Conservation (phyloP, 1,284 basidiomycete species). For the Moesziomyces parantarcticus region DNA sequence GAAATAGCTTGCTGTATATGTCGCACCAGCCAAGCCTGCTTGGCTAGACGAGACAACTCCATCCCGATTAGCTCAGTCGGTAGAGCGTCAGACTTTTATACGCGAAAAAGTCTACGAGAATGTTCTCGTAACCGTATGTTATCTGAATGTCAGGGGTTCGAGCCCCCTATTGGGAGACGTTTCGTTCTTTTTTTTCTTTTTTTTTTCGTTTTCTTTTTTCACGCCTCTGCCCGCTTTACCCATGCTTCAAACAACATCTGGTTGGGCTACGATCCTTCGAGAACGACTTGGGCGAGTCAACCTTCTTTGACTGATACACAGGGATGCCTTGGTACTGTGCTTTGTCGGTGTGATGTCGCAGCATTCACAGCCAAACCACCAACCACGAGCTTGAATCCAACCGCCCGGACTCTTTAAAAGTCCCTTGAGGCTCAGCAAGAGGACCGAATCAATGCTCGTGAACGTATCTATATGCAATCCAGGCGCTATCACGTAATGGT, state of each 20-base stretch:
- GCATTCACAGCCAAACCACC: too few relatives aligned
- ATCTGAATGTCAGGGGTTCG: constrained; percentile 67
- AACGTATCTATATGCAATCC: neutral
- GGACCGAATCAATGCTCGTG: too few relatives aligned
- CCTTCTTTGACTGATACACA: too few relatives aligned
- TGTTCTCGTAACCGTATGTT: constrained; percentile 44
- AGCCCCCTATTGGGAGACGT: constrained; percentile 65
- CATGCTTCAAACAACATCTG: too few relatives aligned
- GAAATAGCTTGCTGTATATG: constrained; percentile 9
- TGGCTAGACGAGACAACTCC: constrained; percentile 23
- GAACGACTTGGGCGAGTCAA: too few relatives aligned
- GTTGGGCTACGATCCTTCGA: too few relatives aligned
- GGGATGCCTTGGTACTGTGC: too few relatives aligned
- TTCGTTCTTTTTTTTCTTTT: constrained; percentile 23
- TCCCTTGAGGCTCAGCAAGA: too few relatives aligned
- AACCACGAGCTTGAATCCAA: too few relatives aligned
- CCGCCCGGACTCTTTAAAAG: too few relatives aligned
- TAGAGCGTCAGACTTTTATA: constrained; percentile 68
- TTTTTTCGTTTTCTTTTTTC: constrained; percentile 3
- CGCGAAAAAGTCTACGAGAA: constrained; percentile 31
- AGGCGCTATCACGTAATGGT: constrained; percentile 4
- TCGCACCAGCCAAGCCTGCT: accelerated
- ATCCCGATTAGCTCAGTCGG: constrained; percentile 69
- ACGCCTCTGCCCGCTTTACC: neutral
- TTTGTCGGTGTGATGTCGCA: too few relatives aligned